These are phyloP conservation scores for Aureobasidium melanogenum DNA, from an alignment of 2,329 filamentous ascomycete species.

Conservation along the genomic window DNA sequence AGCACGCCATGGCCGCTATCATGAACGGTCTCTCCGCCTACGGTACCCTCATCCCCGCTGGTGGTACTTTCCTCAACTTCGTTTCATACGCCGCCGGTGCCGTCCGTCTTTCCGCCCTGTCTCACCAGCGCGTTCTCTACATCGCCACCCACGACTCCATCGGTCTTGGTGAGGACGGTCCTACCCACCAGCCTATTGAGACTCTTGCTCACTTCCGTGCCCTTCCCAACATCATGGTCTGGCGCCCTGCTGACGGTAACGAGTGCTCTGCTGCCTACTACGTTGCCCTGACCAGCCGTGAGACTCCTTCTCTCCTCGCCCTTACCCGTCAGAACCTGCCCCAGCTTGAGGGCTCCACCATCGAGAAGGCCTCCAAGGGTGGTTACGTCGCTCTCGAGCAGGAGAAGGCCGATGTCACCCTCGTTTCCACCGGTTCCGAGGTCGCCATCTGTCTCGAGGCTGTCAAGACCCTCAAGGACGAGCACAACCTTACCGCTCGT, in stretches of 20 bases:
- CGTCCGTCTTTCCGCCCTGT: conserved; percentile 86
- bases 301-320: conserved; percentile 86
- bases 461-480: conserved; percentile 81
- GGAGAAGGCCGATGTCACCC: conserved; percentile 73
- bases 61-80: conserved; percentile 98
- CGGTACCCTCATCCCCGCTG: conserved; percentile 86
- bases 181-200: conserved; percentile 98
- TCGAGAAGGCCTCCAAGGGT: conserved; percentile 87
- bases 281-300: conserved; percentile 78
- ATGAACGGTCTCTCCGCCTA: conserved; percentile 95
- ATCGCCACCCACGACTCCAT: conserved; percentile 98
- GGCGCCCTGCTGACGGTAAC: conserved; percentile 97
- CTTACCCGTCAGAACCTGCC: conserved; percentile 97
- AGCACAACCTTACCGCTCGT: conserved; percentile 78
- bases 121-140: conserved; percentile 86
- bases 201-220: conserved; percentile 97
- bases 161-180: conserved; percentile 95
- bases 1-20: conserved; percentile 86
- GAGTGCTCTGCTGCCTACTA: conserved; percentile 98
- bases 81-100: conserved; percentile 95
- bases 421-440: conserved; percentile 93
- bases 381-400: conserved; percentile 85
- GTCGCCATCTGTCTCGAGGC: conserved; percentile 89
- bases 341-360: conserved; percentile 87
- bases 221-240: conserved; percentile 98